phyloP scores from a whole-genome alignment of 2,329 filamentous ascomycete species.

The Drechslerella dactyloides region DNA sequence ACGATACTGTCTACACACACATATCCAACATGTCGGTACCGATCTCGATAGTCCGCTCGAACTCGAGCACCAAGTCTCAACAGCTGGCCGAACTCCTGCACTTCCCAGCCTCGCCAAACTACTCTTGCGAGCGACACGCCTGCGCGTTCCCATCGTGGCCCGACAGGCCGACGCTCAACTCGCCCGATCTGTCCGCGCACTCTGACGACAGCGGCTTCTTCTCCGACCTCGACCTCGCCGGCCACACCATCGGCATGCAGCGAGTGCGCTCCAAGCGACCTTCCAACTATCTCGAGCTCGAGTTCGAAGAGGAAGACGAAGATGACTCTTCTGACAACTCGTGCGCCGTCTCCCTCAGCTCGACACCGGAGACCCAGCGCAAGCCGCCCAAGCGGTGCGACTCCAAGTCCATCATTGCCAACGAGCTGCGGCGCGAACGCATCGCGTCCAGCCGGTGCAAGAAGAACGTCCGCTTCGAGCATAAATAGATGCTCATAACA shows the following conservation, averaged over 20 bases:
- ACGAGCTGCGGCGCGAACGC: conserved; percentile 46
- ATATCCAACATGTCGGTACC: conserved; percentile 49
- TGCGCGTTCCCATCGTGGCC: conserved; percentile 51
- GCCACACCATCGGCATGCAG: conserved; percentile 48
- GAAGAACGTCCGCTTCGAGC: conserved; percentile 49
- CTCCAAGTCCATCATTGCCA: conserved; percentile 50
- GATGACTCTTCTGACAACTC: conserved; percentile 48
- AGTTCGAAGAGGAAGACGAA: conserved; percentile 49
- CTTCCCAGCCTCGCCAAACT: conserved; percentile 50
- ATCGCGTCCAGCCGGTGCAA: conserved; percentile 42
- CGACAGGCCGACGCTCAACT: conserved; percentile 49
- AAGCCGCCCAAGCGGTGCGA: conserved; percentile 48
- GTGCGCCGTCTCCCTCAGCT: conserved; percentile 40
- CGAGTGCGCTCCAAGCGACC: conserved; percentile 44
- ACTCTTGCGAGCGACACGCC: conserved; percentile 46
- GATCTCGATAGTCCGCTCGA: conserved; percentile 49
- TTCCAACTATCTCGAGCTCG: conserved; percentile 47
- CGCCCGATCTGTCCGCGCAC: conserved; percentile 46
- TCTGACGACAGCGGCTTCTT: conserved; percentile 49
- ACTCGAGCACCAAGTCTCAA: conserved; percentile 50
- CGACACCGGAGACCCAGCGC: conserved; percentile 44
- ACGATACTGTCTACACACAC: conserved; percentile 20
- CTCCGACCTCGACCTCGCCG: conserved; percentile 47
- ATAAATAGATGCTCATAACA: conserved; percentile 36
- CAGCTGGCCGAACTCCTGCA: conserved; percentile 43